Percentiles rank a stretch among this genome's conserved stretches.
Evolutionary conservation across 179 eudicot genomes (phyloP).

Genomic region (Actinidia arguta): DNA sequence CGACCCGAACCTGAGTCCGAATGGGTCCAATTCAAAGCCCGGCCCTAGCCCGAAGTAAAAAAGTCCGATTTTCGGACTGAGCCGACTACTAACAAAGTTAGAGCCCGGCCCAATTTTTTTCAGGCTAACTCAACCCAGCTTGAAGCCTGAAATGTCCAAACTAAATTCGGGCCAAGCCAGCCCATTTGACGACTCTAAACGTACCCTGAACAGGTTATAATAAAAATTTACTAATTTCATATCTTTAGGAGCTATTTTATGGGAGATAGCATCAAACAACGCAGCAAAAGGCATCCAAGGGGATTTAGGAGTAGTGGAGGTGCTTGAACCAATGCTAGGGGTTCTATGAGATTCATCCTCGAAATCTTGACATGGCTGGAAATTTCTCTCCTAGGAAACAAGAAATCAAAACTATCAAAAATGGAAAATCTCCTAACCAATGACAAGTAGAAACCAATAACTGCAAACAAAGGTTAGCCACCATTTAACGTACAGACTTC

Average conservation of each 20-base stretch:
- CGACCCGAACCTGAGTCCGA: no score
- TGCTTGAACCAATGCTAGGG: conserved; percentile 19
- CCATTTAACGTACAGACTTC: background rate
- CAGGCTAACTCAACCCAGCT: no score
- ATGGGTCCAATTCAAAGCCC: no score
- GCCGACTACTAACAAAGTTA: no score
- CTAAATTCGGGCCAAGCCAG: no score
- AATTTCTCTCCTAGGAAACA: conserved; percentile 13
- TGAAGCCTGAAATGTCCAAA: no score
- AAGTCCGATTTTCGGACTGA: no score
- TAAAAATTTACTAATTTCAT: conserved; percentile 26
- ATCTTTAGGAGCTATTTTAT: conserved; percentile 20
- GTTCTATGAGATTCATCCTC: conserved; percentile 6
- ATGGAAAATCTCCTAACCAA: background rate
- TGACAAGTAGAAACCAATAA: background rate
- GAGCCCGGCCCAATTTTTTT: no score
- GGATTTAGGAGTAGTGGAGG: conserved; percentile 34
- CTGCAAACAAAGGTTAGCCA: background rate
- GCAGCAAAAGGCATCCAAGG: conserved; percentile 39
- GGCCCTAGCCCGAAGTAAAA: no score
- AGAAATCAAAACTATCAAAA: background rate
- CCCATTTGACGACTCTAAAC: no score
- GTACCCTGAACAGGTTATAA: conserved; percentile 30
- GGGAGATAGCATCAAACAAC: conserved; percentile 37
- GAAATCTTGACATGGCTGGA: background rate